These are phyloP conservation scores for Coffea eugenioides DNA, from an alignment of 257 asterid species.

Conservation along the genomic window DNA sequence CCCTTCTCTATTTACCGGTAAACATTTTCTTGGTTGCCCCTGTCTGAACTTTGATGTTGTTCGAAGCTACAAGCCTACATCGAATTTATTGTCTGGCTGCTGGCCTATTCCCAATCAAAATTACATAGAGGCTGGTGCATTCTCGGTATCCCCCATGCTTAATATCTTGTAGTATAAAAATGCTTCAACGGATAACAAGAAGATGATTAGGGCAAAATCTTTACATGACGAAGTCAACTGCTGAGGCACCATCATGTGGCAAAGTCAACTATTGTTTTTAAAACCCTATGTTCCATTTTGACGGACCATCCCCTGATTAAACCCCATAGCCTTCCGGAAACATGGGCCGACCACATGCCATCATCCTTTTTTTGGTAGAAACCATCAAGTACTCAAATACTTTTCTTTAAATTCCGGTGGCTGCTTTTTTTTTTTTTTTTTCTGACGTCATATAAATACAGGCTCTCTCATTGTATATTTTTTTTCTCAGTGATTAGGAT, in stretches of 20 bases:
- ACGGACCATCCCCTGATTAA: slow-evolving; percentile 1
- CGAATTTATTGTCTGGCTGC: not conserved
- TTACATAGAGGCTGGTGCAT: not conserved
- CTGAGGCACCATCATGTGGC: not conserved
- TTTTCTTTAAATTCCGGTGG: not conserved
- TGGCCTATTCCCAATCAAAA: not conserved
- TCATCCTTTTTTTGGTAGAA: no score
- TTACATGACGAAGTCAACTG: slow-evolving; percentile 20
- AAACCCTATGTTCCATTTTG: slow-evolving; percentile 6
- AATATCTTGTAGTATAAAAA: not conserved
- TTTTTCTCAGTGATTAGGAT: no score
- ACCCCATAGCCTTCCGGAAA: slow-evolving; percentile 4
- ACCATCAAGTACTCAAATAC: no score
- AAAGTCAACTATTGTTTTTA: slow-evolving; percentile 17
- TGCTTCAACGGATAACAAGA: not conserved
- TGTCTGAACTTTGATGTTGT: not conserved
- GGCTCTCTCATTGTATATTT: no score
- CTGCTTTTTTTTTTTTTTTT: no score
- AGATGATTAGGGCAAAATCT: slow-evolving; percentile 1
- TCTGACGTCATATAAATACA: no score
- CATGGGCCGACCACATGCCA: slow-evolving; percentile 1
- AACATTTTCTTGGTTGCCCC: not conserved
- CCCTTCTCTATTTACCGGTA: no score
- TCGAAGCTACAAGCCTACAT: not conserved
- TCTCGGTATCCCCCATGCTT: not conserved